Evolutionary conservation across 306 rosid genomes (phyloP).

Genomic region (Prunus padus): DNA sequence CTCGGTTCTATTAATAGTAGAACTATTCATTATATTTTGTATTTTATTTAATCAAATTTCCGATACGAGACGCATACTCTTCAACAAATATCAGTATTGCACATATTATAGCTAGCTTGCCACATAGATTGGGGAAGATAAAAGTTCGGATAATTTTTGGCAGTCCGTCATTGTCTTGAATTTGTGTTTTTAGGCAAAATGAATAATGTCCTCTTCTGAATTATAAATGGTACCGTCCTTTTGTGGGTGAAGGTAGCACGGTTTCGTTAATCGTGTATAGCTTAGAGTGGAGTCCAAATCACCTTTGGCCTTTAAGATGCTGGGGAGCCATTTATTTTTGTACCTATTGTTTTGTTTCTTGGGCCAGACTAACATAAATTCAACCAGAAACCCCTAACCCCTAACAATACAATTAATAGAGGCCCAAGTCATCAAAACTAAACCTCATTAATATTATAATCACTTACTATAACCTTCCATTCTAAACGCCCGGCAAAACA

Average conservation of each 20-base stretch:
- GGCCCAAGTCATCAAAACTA: neutral
- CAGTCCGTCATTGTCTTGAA: neutral
- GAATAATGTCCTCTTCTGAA: neutral
- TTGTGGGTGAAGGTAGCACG: neutral
- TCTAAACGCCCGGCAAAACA: too few relatives aligned
- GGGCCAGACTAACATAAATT: neutral
- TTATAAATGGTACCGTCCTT: neutral
- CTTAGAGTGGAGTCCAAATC: neutral
- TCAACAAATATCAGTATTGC: too few relatives aligned
- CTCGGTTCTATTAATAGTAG: too few relatives aligned
- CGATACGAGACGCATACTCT: too few relatives aligned
- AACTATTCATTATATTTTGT: too few relatives aligned
- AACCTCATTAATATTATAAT: too few relatives aligned
- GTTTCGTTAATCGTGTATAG: too few relatives aligned
- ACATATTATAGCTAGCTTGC: too few relatives aligned
- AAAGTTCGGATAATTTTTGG: neutral
- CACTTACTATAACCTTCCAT: too few relatives aligned
- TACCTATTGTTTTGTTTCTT: neutral
- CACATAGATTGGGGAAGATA: neutral
- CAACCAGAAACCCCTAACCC: neutral
- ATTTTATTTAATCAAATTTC: too few relatives aligned
- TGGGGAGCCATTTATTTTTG: neutral
- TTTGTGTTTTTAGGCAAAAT: neutral
- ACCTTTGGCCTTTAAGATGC: neutral
- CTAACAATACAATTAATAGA: neutral